phyloP scores from a whole-genome alignment of 345 rosid species.

The Aegle marmelos region DNA sequence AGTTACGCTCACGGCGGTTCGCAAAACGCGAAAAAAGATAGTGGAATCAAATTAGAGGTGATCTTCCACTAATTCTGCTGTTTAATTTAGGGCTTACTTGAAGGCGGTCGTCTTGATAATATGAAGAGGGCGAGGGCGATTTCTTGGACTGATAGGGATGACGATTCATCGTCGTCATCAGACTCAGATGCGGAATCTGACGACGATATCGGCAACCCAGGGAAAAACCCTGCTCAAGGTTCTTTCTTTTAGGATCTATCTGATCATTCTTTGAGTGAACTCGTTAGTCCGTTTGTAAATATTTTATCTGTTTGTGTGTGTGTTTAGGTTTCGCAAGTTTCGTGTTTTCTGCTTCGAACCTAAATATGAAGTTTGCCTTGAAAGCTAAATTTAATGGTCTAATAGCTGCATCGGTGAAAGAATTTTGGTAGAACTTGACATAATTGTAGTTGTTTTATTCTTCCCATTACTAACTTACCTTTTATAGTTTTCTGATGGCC shows the following conservation, averaged over 20 bases:
- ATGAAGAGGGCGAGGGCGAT: slow-evolving; percentile 69
- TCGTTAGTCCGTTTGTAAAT: not conserved
- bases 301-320: not conserved
- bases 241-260: not conserved
- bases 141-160: slow-evolving; percentile 48
- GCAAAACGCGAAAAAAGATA: not conserved
- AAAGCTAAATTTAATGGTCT: not conserved
- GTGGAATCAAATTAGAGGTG: not conserved
- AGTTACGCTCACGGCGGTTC: too few relatives aligned
- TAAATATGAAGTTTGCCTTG: not conserved
- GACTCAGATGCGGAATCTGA: slow-evolving; percentile 37
- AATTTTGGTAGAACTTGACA: not conserved
- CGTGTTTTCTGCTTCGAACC: not conserved
- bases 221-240: slow-evolving; percentile 27
- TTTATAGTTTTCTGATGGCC: not conserved
- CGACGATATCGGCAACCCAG: slow-evolving; percentile 12
- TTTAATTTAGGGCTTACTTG: not conserved
- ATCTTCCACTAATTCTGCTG: not conserved
- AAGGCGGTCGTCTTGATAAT: not conserved
- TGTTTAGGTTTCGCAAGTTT: too few relatives aligned
- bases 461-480: not conserved
- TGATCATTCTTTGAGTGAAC: not conserved
- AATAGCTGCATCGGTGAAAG: not conserved
- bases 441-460: not conserved
- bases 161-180: slow-evolving; percentile 42